Evolutionary conservation across 228 moss, liverwort and hornwort species (phyloP), one percentile per base, ranked within the genome.

Genomic region (Sphagnum fallax): DNA sequence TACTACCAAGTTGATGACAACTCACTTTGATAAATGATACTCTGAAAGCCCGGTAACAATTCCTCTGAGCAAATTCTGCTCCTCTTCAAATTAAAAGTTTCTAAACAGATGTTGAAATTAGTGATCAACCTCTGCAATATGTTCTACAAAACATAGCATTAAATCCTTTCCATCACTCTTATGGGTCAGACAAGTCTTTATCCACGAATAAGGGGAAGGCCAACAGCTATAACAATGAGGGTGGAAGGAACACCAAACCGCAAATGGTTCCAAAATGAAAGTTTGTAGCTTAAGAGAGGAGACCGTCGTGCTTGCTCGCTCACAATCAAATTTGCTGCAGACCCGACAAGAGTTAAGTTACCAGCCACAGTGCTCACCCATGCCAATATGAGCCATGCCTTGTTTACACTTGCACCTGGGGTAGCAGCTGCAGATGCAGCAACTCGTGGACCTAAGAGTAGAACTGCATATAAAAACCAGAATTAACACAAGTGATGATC

Each of bases 291-390:
- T 0, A 61, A 66, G 6, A 68, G 64, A 4, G 66, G 13, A 53
- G 86, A 71, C 12, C 78, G 76, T 65, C 91, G 84, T 48, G 97
- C 97, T 80, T 97, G 80, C 75, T 97, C 97, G 72, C 82, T 82
- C 8, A 97, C 93, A 11, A 97, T 93, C 4, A 97, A 71, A 14
- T 93, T 97, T 50, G 97, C 97, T 50, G 93, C 93, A 18, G 97
- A 97, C 1, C 97, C 93, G 4, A 97, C 67, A 66, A 97, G 69
- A 8, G 97, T 97, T 65, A 97, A 57, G 66, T 97, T 97, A 49
- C 97, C 97, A 65, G 97, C 97, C 61, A 93, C 97, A 16, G 97
- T 97, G 64, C 97, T 97, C 60, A 97, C 97, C 97, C 93, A 97
- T 10, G 97, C 89, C 48, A 97, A 61, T 5, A 93, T 87, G 66